These are phyloP conservation scores for Aegilops bicornis DNA, from an alignment of 176 grass and related monocot species.

Conservation along the genomic window DNA sequence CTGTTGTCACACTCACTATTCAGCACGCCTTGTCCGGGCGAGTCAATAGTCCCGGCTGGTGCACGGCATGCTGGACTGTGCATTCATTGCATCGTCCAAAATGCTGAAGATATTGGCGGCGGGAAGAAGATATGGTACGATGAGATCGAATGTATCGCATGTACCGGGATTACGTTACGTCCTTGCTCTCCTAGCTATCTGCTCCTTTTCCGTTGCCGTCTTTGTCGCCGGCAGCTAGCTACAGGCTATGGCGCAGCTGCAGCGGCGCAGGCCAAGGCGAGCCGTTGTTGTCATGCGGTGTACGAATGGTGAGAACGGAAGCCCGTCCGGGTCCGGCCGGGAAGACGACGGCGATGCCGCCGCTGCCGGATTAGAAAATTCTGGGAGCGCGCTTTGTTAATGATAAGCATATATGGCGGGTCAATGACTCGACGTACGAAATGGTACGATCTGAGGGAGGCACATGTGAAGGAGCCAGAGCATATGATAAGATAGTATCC, in stretches of 20 bases:
- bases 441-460: conserved; percentile 38
- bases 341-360: not conserved
- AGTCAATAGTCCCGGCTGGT: not conserved
- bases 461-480: not conserved
- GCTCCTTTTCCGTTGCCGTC: not conserved
- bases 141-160: not conserved
- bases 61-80: not conserved
- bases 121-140: not conserved
- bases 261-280: not conserved
- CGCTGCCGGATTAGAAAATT: not conserved
- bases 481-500: not conserved
- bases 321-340: not conserved
- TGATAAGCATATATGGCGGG: not conserved
- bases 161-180: not conserved
- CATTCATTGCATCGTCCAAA: not conserved
- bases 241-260: not conserved
- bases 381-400: not conserved
- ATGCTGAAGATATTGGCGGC: not conserved
- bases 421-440: conserved; percentile 23
- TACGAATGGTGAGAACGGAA: not conserved
- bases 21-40: not conserved
- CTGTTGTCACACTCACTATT: not conserved
- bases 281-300: not conserved
- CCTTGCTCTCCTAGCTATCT: not conserved
- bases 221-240: not conserved